Conservation (phyloP, 306 rosid species). For the Vicia faba region DNA sequence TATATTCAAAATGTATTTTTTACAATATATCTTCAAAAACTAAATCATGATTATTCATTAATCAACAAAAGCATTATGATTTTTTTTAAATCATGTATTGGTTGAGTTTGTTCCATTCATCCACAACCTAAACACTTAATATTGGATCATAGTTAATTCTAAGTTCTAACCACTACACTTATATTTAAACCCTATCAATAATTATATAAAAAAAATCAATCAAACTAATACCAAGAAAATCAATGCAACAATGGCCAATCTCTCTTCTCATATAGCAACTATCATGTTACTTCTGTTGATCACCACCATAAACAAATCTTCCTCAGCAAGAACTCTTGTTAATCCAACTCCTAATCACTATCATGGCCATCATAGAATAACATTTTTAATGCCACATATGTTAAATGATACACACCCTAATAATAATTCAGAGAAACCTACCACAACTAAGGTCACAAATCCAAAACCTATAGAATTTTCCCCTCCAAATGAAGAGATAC, state of each 20-base stretch:
- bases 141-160: conserved; percentile 14
- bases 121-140: conserved; percentile 27
- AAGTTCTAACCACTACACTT: conserved; percentile 44
- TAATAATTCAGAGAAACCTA: conserved; percentile 34
- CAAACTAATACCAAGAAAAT: conserved; percentile 27
- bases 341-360: conserved; percentile 45
- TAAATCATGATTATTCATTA: background rate
- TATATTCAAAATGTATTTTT: background rate
- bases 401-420: conserved; percentile 35
- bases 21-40: background rate
- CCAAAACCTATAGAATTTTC: conserved; percentile 55
- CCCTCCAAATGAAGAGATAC: conserved; percentile 56
- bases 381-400: conserved; percentile 61
- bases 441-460: conserved; percentile 37
- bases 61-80: background rate
- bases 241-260: conserved; percentile 51
- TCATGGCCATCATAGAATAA: conserved; percentile 46
- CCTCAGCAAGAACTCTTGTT: conserved; percentile 55
- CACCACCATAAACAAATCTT: conserved; percentile 34
- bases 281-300: conserved; percentile 37
- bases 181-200: conserved; percentile 31
- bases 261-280: conserved; percentile 29
- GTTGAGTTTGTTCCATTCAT: conserved; percentile 36
- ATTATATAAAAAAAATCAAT: conserved; percentile 40
- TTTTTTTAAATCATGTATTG: conserved; percentile 12